Conservation (phyloP, 1,139 yeast species). For the Candida sojae region DNA sequence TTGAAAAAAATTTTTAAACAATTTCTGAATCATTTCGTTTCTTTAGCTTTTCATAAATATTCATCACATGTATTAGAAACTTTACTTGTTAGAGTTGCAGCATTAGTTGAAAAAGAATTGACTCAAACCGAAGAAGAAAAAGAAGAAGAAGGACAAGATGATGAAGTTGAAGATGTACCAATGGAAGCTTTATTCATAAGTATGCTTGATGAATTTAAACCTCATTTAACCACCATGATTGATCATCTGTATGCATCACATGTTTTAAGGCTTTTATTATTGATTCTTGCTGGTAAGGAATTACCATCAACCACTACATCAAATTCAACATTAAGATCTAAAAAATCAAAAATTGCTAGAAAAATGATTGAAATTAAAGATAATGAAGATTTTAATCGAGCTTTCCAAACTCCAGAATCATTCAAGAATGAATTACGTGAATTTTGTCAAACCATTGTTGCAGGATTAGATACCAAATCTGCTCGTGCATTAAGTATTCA, state of each 20-base stretch:
- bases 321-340: conserved; percentile 79
- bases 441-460: conserved; percentile 37
- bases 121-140: conserved; percentile 36
- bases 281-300: conserved; percentile 75
- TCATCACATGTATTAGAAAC: conserved; percentile 95
- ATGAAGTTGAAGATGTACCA: conserved; percentile 30
- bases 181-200: conserved; percentile 66
- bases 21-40: conserved; percentile 69
- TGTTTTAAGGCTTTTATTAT: conserved; percentile 69
- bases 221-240: conserved; percentile 60
- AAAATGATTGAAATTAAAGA: conserved; percentile 90
- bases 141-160: conserved; percentile 25
- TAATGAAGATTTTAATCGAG: conserved; percentile 62
- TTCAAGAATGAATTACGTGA: conserved; percentile 64
- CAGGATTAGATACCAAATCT: conserved; percentile 42
- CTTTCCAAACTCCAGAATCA: conserved; percentile 71
- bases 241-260: conserved; percentile 86
- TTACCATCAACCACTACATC: conserved; percentile 76
- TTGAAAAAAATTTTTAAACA: conserved; percentile 64
- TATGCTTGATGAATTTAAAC: conserved; percentile 68
- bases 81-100: conserved; percentile 72
- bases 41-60: conserved; percentile 84
- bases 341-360: conserved; percentile 85
- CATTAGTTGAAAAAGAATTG: conserved; percentile 71
- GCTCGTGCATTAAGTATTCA: conserved; percentile 78